Conservation (phyloP, 169 alveolate genomes). For the Babesia bovis region DNA sequence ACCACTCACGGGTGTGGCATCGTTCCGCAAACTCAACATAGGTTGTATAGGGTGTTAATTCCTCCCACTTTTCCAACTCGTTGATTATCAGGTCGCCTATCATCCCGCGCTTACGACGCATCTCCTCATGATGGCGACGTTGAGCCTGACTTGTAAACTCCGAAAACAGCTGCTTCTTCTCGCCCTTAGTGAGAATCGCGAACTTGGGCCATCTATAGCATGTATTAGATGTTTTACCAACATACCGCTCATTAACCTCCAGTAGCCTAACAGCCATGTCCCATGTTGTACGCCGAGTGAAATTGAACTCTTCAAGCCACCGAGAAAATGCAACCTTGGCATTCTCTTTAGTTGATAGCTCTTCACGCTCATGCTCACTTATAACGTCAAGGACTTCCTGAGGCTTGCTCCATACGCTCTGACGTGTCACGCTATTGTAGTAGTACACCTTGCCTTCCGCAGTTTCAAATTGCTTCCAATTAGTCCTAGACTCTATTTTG, state of each 20-base stretch:
- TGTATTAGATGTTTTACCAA: background rate
- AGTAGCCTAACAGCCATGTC: slow-evolving; percentile 68
- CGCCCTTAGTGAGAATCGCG: slow-evolving; percentile 77
- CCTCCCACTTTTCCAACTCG: slow-evolving; percentile 69
- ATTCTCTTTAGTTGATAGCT: slow-evolving; percentile 67
- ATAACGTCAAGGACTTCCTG: slow-evolving; percentile 70
- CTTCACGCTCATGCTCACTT: slow-evolving; percentile 66
- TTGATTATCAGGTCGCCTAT: slow-evolving; percentile 70
- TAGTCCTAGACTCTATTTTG: slow-evolving; percentile 66
- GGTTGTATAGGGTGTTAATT: slow-evolving; percentile 60
- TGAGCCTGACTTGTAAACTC: slow-evolving; percentile 81
- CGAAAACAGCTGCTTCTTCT: slow-evolving; percentile 78
- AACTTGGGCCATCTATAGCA: slow-evolving; percentile 69
- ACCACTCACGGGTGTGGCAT: slow-evolving; percentile 80
- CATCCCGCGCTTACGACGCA: slow-evolving; percentile 73
- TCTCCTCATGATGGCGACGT: slow-evolving; percentile 77
- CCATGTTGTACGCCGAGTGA: slow-evolving; percentile 77
- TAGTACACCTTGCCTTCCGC: slow-evolving; percentile 82
- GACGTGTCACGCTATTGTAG: slow-evolving; percentile 74
- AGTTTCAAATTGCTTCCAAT: slow-evolving; percentile 78
- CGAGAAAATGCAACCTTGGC: slow-evolving; percentile 70
- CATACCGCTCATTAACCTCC: slow-evolving; percentile 64
- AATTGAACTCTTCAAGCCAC: slow-evolving; percentile 69
- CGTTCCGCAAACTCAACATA: slow-evolving; percentile 76
- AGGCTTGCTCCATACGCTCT: slow-evolving; percentile 83